These are phyloP conservation scores for Pleurozium schreberi DNA, from an alignment of 225 moss, liverwort and hornwort genomes.

Conservation along the genomic window DNA sequence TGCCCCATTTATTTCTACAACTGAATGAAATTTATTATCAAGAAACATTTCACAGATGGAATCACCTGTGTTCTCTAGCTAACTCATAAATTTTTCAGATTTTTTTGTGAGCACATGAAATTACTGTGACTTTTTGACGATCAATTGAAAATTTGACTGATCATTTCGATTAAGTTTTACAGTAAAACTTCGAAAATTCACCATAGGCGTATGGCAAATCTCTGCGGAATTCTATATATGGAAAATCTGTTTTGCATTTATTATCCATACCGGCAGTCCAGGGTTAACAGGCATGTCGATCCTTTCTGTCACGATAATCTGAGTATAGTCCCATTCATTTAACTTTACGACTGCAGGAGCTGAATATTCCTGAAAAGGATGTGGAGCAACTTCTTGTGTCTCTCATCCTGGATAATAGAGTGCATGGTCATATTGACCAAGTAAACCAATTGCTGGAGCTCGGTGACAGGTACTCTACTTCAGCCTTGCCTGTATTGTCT, in stretches of 20 bases:
- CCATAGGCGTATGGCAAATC: not conserved
- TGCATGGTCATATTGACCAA: slow-evolving; percentile 99
- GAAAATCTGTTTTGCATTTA: not conserved
- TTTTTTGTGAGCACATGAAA: not conserved
- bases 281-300: not conserved
- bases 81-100: not conserved
- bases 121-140: not conserved
- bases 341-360: slow-evolving; percentile 41
- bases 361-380: slow-evolving; percentile 96
- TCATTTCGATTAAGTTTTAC: not conserved
- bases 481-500: not conserved
- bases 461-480: slow-evolving; percentile 65
- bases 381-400: slow-evolving; percentile 97
- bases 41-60: not conserved
- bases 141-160: not conserved
- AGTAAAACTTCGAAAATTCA: not conserved
- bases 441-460: slow-evolving; percentile 98
- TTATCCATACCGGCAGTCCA: not conserved
- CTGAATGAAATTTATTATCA: not conserved
- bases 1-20: not conserved
- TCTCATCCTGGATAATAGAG: slow-evolving; percentile 93
- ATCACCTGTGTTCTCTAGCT: not conserved
- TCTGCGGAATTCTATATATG: not conserved
- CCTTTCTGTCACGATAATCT: not conserved
- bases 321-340: not conserved